phyloP scores from a whole-genome alignment of 2,329 filamentous ascomycete species.

The Chalara sp. region DNA sequence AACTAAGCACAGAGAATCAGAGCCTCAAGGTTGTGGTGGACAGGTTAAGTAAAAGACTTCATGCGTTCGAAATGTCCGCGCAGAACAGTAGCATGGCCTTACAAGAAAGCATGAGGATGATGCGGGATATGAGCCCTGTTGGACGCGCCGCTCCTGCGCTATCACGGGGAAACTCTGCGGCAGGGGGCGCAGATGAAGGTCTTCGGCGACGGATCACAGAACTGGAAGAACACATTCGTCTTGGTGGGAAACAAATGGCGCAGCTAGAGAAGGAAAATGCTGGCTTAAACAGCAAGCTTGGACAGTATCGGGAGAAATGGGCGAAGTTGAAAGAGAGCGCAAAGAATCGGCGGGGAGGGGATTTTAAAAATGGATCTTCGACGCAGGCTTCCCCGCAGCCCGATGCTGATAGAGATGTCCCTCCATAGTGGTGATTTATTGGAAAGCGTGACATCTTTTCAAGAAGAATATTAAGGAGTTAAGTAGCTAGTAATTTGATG shows the following conservation, averaged over 20 bases:
- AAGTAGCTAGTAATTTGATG: too few relatives aligned
- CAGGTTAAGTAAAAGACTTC: constrained; percentile 78
- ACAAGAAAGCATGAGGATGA: constrained; percentile 70
- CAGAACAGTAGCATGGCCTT: constrained; percentile 82
- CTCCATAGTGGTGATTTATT: too few relatives aligned
- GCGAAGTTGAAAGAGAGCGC: constrained; percentile 63
- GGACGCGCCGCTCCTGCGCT: not conserved
- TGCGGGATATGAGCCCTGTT: constrained; percentile 48
- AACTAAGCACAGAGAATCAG: constrained; percentile 82
- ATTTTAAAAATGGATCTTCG: too few relatives aligned
- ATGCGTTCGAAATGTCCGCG: constrained; percentile 86
- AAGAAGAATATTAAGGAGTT: too few relatives aligned
- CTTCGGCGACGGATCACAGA: constrained; percentile 49
- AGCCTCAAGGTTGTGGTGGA: constrained; percentile 81
- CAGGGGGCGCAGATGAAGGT: constrained; percentile 32
- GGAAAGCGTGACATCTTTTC: too few relatives aligned
- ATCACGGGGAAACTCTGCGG: constrained; percentile 6
- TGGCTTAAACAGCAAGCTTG: constrained; percentile 47
- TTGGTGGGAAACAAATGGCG: constrained; percentile 53
- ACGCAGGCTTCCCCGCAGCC: too few relatives aligned
- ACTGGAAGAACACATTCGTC: constrained; percentile 59
- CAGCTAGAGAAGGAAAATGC: constrained; percentile 55
- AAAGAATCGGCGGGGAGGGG: constrained; percentile 31
- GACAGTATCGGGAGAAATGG: constrained; percentile 57
- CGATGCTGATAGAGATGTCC: too few relatives aligned